phyloP scores from a whole-genome alignment of 352 stramenopile genomes.

The Globisporangium canariense region DNA sequence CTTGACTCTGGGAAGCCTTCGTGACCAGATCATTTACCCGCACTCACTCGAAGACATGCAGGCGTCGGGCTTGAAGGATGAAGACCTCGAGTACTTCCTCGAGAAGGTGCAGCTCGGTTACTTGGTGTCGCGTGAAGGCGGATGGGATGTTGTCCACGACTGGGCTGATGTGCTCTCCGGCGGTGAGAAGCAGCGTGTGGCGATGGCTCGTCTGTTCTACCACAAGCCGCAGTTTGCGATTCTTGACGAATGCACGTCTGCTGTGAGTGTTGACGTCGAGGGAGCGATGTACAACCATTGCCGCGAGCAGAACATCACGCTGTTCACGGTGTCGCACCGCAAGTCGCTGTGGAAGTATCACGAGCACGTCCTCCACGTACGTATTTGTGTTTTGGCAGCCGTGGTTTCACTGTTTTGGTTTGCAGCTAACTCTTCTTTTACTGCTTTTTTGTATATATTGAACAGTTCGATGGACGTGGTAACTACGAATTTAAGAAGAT shows the following conservation, averaged over 20 bases:
- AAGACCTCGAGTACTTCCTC: slow-evolving; percentile 64
- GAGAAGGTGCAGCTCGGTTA: slow-evolving; percentile 82
- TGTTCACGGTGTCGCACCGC: slow-evolving; percentile 90
- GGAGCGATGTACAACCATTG: slow-evolving; percentile 85
- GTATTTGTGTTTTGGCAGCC: slow-evolving; percentile 14
- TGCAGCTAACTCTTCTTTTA: slow-evolving; percentile 1
- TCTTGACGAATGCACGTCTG: slow-evolving; percentile 86
- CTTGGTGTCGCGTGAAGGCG: slow-evolving; percentile 67
- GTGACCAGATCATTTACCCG: slow-evolving; percentile 90
- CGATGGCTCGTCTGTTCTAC: slow-evolving; percentile 89
- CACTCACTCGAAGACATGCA: slow-evolving; percentile 72
- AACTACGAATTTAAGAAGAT: slow-evolving; percentile 89
- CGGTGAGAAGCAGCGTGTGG: slow-evolving; percentile 90
- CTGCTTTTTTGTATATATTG: slow-evolving; percentile 7
- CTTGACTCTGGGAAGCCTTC: slow-evolving; percentile 79
- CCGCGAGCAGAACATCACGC: slow-evolving; percentile 86
- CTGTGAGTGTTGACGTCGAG: slow-evolving; percentile 86
- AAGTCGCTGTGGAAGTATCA: slow-evolving; percentile 90
- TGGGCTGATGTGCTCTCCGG: slow-evolving; percentile 87
- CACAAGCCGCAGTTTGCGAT: slow-evolving; percentile 90
- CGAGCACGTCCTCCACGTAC: slow-evolving; percentile 77
- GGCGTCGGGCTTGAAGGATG: slow-evolving; percentile 43
- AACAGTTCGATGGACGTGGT: slow-evolving; percentile 79
- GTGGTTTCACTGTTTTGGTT: neutral
- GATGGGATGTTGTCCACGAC: slow-evolving; percentile 79